Conservation (phyloP, 257 asterid species). For the Penstemon eatonii region DNA sequence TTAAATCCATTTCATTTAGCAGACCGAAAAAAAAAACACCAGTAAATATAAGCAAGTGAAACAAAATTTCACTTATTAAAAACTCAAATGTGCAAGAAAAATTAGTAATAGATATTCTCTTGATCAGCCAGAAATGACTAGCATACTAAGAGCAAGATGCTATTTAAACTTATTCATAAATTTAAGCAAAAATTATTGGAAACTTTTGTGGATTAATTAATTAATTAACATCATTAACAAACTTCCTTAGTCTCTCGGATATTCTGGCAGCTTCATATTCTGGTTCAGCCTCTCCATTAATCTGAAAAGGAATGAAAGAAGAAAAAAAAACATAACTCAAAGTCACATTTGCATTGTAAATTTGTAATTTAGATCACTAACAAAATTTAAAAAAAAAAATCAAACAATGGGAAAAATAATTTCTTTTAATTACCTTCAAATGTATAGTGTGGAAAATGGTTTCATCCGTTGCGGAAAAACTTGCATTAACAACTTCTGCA, state of each 20-base stretch:
- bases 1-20: no score
- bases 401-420: no score
- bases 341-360: background rate
- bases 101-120: background rate
- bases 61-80: background rate
- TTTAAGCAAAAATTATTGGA: background rate
- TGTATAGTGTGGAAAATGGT: slow-evolving; percentile 64
- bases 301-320: slow-evolving; percentile 19
- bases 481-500: slow-evolving; percentile 52
- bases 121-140: no score
- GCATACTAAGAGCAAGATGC: background rate
- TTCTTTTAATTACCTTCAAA: slow-evolving; percentile 43
- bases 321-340: background rate
- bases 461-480: slow-evolving; percentile 31
- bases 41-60: background rate
- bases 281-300: slow-evolving; percentile 37
- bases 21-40: no score
- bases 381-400: background rate
- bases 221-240: slow-evolving; percentile 26
- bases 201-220: background rate
- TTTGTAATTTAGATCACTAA: background rate
- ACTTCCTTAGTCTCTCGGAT: slow-evolving; percentile 44
- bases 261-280: slow-evolving; percentile 42
- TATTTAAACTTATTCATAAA: background rate
- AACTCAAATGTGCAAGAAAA: background rate